Evolutionary conservation across 1,139 yeast species (phyloP).

Genomic region (Yamadazyma mexicana): DNA sequence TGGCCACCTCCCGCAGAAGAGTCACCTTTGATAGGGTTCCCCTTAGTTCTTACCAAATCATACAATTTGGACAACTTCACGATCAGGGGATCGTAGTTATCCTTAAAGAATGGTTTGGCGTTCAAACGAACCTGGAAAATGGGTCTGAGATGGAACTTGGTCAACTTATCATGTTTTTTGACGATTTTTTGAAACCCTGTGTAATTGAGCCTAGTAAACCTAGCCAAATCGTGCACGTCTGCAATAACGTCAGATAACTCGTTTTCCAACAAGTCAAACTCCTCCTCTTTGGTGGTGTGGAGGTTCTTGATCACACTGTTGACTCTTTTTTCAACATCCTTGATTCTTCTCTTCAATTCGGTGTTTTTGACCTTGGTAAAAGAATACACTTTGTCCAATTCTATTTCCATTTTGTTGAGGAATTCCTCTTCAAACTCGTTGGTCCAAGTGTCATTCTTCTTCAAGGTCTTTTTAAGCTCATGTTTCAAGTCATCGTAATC

Average conservation of each 20-base stretch:
- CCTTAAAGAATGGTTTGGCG: constrained; percentile 93
- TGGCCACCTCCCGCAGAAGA: constrained; percentile 96
- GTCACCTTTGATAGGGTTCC: constrained; percentile 92
- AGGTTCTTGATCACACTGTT: constrained; percentile 51
- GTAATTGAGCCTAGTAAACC: constrained; percentile 86
- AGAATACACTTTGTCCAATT: constrained; percentile 86
- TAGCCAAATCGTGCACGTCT: constrained; percentile 95
- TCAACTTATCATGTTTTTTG: constrained; percentile 92
- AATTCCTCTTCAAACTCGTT: constrained; percentile 79
- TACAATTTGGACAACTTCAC: constrained; percentile 87
- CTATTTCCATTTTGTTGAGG: constrained; percentile 69
- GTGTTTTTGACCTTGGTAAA: constrained; percentile 86
- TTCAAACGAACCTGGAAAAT: constrained; percentile 90
- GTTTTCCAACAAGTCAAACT: constrained; percentile 87
- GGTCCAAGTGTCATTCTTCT: constrained; percentile 63
- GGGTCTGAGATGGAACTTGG: constrained; percentile 81
- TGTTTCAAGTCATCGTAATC: constrained; percentile 88
- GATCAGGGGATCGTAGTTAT: constrained; percentile 84
- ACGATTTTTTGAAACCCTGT: constrained; percentile 95
- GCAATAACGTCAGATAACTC: constrained; percentile 93
- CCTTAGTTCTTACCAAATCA: constrained; percentile 91
- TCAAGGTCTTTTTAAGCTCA: constrained; percentile 67
- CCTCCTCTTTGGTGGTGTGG: constrained; percentile 63
- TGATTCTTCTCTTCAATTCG: constrained; percentile 79
- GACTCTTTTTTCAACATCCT: constrained; percentile 73